Base-by-base conservation (phyloP, 805 yeast species). In the Saturnispora zaruensis region DNA sequence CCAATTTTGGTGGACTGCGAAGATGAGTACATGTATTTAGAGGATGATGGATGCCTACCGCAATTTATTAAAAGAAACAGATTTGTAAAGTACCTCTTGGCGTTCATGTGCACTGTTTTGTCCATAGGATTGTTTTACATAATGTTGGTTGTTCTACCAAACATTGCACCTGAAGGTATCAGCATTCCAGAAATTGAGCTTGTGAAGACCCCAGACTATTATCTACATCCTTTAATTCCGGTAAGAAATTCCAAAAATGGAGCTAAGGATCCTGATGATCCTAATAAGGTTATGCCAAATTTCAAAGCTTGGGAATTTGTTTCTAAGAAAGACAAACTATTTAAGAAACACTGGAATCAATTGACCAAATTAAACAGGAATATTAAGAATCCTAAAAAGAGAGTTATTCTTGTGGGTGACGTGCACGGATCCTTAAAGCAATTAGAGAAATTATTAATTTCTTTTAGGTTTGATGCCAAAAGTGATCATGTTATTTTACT, bases 341-440 rank as follows among this genome's bases (percentile, higher is more conserved):
- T 61, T 38, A 49, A 54, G 23, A 40, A 52, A 2, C 65, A 62
- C 51, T 50, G 59, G 18, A 25, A 54, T n/a, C 52, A 58, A 41
- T 49, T 57, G 5, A 41, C 44, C 20, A 32, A 41, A 8, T 26
- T 51, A 20, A 44, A 51, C 8, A 25, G 41, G 6, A 44, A 33
- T 14, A 25, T 48, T 3, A 51, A 56, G 32, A 16, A 30, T 20
- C 42, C 48, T n/a, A 65, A 60, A 8, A 72, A 71, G 38, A 70
- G 95, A 52, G 60, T 85, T 14, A 72, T 91, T 4, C 61, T 88
- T 44, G 72, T 90, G 24, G 97, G 98, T 4, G 98, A 90, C 63
- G 78, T 90, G 21, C 98, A 90, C 66, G 97, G 96, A 2, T 81
- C 82, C 57, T 78, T 72, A 57, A 66, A 71, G 6, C 79, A 78